phyloP scores from a whole-genome alignment of 2,329 filamentous ascomycete species.

The Chaetomium sp. region DNA sequence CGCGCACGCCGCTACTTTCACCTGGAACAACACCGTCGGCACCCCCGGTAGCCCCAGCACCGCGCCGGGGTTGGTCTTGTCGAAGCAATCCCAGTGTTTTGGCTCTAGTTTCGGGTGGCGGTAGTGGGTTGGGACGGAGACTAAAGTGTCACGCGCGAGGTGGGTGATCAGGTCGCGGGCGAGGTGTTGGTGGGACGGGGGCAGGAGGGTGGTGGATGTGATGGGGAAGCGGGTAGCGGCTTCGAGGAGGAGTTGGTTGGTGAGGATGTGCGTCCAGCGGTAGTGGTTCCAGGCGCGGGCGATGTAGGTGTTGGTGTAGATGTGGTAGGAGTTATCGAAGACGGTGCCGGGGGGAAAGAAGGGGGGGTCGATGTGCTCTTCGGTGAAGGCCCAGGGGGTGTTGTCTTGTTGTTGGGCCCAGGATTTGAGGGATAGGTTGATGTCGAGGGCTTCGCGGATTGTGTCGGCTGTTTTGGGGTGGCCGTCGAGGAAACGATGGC shows the following conservation, averaged over 20 bases:
- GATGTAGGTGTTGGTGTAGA: conserved; percentile 48
- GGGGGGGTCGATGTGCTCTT: conserved; percentile 24
- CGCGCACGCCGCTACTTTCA: conserved; percentile 42
- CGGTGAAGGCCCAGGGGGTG: conserved; percentile 33
- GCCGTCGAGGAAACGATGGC: conserved; percentile 33
- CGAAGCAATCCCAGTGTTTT: conserved; percentile 27
- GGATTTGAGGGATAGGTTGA: conserved; percentile 35
- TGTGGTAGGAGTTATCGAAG: conserved; percentile 48
- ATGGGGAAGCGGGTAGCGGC: conserved; percentile 33
- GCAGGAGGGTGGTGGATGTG: conserved; percentile 31
- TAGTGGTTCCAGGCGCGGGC: conserved; percentile 54
- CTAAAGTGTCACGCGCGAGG: conserved; percentile 39
- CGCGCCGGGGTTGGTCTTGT: conserved; percentile 33
- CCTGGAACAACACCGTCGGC: conserved; percentile 43
- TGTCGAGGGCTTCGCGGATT: conserved; percentile 34
- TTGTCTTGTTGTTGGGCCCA: conserved; percentile 32
- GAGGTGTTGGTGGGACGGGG: conserved; percentile 26
- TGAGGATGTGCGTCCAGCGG: conserved; percentile 50
- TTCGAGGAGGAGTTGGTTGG: conserved; percentile 44
- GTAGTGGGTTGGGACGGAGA: conserved; percentile 45
- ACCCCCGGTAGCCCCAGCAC: conserved; percentile 41
- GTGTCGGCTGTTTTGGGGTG: conserved; percentile 29
- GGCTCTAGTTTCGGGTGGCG: conserved; percentile 39
- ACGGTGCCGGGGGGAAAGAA: conserved; percentile 36
- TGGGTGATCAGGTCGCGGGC: conserved; percentile 32